Conservation (phyloP, 768 basidiomycete species). For the Agaricus subrufescens region DNA sequence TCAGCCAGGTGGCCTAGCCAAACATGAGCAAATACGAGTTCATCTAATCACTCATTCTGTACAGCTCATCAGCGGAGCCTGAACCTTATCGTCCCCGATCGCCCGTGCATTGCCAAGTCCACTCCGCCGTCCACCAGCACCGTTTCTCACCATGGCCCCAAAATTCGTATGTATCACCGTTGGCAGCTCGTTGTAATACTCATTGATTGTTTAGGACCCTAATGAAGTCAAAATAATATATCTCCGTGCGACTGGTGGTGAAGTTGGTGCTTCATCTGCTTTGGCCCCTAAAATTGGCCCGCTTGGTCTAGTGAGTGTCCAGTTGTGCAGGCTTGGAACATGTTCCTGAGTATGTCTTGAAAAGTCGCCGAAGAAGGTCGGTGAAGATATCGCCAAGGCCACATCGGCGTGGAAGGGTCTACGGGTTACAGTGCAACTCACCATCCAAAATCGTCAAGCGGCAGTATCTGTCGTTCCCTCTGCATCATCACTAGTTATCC, state of each 20-base stretch:
- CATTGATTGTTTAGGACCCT: slow-evolving; percentile 68
- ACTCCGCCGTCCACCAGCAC: slow-evolving; percentile 14
- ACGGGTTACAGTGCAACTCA: slow-evolving; percentile 97
- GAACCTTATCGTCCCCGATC: slow-evolving; percentile 44
- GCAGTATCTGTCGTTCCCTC: slow-evolving; percentile 94
- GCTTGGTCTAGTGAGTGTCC: slow-evolving; percentile 84
- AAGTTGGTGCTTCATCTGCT: slow-evolving; percentile 98
- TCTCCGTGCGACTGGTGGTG: slow-evolving; percentile 97
- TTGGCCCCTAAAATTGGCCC: slow-evolving; percentile 99
- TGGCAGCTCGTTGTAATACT: background rate
- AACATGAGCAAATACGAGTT: slow-evolving; percentile 30
- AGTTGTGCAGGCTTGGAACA: background rate
- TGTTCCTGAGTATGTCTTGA: slow-evolving; percentile 2
- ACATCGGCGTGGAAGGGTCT: slow-evolving; percentile 99
- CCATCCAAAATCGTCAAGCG: slow-evolving; percentile 99
- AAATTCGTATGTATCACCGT: slow-evolving; percentile 14
- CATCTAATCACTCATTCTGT: slow-evolving; percentile 36
- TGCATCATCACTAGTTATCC: slow-evolving; percentile 95
- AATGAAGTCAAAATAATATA: slow-evolving; percentile 99
- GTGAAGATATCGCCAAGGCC: slow-evolving; percentile 99
- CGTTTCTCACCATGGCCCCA: slow-evolving; percentile 20
- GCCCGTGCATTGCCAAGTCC: slow-evolving; percentile 7
- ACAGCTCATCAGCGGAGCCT: slow-evolving; percentile 49
- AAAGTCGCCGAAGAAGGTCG: slow-evolving; percentile 99
- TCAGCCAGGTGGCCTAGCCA: slow-evolving; percentile 19